Evolutionary conservation across 768 basidiomycete species (phyloP), one percentile per base, ranked within the genome.

Genomic region (Termitomyces sp.): DNA sequence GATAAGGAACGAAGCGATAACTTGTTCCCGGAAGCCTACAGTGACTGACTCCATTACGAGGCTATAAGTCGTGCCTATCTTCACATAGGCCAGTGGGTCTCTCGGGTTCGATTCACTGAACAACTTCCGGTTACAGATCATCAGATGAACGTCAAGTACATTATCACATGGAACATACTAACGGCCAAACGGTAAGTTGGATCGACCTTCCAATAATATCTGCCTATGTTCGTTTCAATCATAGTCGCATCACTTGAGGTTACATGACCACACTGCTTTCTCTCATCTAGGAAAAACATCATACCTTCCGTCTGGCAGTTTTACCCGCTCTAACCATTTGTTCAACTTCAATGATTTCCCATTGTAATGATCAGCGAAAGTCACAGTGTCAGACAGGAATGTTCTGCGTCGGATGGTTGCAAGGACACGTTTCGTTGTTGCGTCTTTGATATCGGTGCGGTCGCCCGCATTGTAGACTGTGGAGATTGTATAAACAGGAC

Each of bases 351-450:
- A 2, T 3, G 56, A 36, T 50, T 63, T 61, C 1, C 66, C 70
- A 5, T 32, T 51, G 32, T 53, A 41, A 45, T 60, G 55, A 22
- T 63, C 50, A 11, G 60, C 35, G 55, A 71, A 68, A 18, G 56
- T 64, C 14, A 71, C 62, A 3, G 59, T 67, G 50, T 71, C 67
- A 3, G 69, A 45, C 0, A 65, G 44, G 3, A 70, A 48, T 2
- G 57, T 55, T 22, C 61, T 54, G 38, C 50, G 58, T 49, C 62
- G 58, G 14, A 71, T 66, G 0, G 54, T 57, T 13, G 58, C 65
- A 6, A 69, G 32, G 4, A 63, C 36, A n/a, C 58, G 59, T 9
- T 63, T 60, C 14, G 63, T 67, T 4, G 35, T 11, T 0, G 61
- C 60, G 14, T 69, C 67, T 3, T 52, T 60, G 49, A 71, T 57